These are phyloP conservation scores for Entrophospora sp. DNA, from an alignment of 192 early-diverging fungal species.

Conservation along the genomic window DNA sequence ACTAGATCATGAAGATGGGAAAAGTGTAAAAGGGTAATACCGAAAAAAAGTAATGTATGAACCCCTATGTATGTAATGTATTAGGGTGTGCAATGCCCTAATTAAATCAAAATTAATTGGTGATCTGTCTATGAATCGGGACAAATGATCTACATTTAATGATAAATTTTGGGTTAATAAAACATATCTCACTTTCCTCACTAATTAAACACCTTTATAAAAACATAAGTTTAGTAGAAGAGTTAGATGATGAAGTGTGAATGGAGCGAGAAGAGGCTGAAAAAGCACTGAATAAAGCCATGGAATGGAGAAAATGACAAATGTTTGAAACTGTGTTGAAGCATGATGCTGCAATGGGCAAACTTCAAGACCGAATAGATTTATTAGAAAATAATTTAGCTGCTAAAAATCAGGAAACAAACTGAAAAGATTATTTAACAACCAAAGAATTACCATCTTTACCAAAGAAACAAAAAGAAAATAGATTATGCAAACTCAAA, in stretches of 20 bases:
- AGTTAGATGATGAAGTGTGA: constrained; percentile 7
- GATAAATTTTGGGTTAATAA: neutral
- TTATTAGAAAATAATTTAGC: constrained; percentile 9
- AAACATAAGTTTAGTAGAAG: neutral
- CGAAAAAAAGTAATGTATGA: neutral
- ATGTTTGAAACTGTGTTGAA: too few relatives aligned
- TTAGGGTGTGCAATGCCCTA: neutral
- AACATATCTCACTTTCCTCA: neutral
- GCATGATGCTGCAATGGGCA: too few relatives aligned
- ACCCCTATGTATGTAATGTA: neutral
- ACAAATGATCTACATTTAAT: neutral
- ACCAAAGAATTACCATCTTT: too few relatives aligned
- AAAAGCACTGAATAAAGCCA: too few relatives aligned
- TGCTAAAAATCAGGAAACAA: too few relatives aligned
- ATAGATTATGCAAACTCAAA: too few relatives aligned
- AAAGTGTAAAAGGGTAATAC: too few relatives aligned
- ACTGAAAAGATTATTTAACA: too few relatives aligned
- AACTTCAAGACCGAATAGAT: constrained; percentile 6
- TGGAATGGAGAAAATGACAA: too few relatives aligned
- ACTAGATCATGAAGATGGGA: constrained; percentile 8
- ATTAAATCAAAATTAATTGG: constrained; percentile 5
- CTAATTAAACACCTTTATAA: neutral
- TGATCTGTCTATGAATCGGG: neutral
- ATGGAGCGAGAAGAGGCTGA: constrained; percentile 6
- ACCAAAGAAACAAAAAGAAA: too few relatives aligned